Base-by-base conservation (phyloP, 352 stramenopile genomes). In the Blastocystis sp. region DNA sequence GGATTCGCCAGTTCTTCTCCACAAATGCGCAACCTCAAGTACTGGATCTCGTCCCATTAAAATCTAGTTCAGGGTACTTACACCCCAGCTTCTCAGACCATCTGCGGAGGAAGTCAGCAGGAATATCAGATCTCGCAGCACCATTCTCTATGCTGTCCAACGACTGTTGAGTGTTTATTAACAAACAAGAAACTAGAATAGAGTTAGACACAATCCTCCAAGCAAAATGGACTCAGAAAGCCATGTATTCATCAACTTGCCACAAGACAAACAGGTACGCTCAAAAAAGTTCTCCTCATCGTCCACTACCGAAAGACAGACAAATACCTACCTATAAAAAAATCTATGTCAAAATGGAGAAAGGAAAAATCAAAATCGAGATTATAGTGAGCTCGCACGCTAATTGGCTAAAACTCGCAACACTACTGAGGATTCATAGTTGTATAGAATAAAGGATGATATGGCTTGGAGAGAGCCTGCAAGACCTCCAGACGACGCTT, bases 361-460 rank as follows among this genome's bases (percentile, higher is more conserved):
- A n/a, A 13, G 20, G 50, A n/a, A n/a, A n/a, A 59, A 59, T n/a
- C 50, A 59, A 59, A 59, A 59, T n/a, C 50, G 50, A 59, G 50
- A 59, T 59, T 59, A 13, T 59, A n/a, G 11, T n/a, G 50, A 59
- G 50, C 50, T 59, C 50, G 50, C 50, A 59, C 13, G 20, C 13
- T 59, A n/a, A 59, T 59, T 59, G 50, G 50, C 20, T n/a, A n/a
- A n/a, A 13, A 59, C 11, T 13, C 29, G 13, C 50, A 59, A n/a
- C 20, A n/a, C 50, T 59, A 13, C 20, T 59, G 13, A 13, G 11
- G 20, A 59, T 59, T 59, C 50, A 55, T n/a, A 9, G 66, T 55
- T 11, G 66, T 77, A 29, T 84, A 84, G 9, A 84, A 64, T 20
- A 84, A 34, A 23, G 73, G 73, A 64, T 84, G 73, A n/a, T 84